phyloP scores from a whole-genome alignment of 1,284 basidiomycete species.

The Pyrrhoderma lamaoense region DNA sequence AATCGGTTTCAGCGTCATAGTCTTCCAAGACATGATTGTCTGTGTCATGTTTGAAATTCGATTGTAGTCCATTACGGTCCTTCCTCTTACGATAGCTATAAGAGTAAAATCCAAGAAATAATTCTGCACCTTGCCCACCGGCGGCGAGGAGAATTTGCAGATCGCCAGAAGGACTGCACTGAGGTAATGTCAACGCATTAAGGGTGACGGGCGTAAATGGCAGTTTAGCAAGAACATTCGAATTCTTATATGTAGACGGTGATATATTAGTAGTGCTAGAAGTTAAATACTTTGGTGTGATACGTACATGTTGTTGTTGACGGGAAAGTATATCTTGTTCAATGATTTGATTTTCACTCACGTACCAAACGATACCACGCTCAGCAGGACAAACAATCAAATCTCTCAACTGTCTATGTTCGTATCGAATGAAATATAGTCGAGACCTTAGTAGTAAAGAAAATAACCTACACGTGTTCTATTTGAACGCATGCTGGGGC shows the following conservation, averaged over 20 bases:
- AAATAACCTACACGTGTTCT: constrained; percentile 58
- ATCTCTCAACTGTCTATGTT: constrained; percentile 65
- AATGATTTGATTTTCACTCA: constrained; percentile 47
- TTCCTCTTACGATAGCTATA: constrained; percentile 1
- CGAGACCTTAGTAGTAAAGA: not conserved
- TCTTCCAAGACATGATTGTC: not conserved
- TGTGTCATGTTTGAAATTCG: not conserved
- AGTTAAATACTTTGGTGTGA: not conserved
- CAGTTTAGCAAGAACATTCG: constrained; percentile 45
- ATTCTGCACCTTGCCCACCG: constrained; percentile 75
- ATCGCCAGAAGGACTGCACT: constrained; percentile 30
- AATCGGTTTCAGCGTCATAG: not conserved
- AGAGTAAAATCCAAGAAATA: constrained; percentile 57
- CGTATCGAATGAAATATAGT: constrained; percentile 1
- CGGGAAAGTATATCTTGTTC: constrained; percentile 56
- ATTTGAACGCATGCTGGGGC: constrained; percentile 48
- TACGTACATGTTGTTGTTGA: constrained; percentile 17
- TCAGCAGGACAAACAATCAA: constrained; percentile 67
- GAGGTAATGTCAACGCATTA: constrained; percentile 45
- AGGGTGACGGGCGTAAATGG: constrained; percentile 65
- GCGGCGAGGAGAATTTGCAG: constrained; percentile 66
- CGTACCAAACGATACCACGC: constrained; percentile 61
- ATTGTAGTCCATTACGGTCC: not conserved
- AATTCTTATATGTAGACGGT: constrained; percentile 31
- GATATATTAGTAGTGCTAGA: too few relatives aligned